Conservation (phyloP, 371 early-diverging fungal species). For the Apophysomyces sp. region DNA sequence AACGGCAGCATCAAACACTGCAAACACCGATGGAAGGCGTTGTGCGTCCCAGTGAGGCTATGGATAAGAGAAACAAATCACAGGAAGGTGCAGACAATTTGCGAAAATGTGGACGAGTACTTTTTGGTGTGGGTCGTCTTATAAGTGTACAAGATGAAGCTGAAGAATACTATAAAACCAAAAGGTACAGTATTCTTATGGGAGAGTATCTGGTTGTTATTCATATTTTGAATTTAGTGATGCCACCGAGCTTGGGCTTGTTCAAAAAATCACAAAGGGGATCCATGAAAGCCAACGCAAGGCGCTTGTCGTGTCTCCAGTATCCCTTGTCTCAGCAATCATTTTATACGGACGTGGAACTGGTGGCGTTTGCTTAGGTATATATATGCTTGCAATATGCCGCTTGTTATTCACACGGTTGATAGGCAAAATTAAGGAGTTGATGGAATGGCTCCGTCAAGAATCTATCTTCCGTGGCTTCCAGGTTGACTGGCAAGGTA, state of each 20-base stretch:
- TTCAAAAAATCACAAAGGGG: slow-evolving; percentile 26
- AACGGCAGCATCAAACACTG: background rate
- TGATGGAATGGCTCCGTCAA: slow-evolving; percentile 40
- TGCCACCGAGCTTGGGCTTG: slow-evolving; percentile 16
- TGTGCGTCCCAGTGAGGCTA: slow-evolving; percentile 43
- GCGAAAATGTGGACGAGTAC: slow-evolving; percentile 35
- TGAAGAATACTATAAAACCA: slow-evolving; percentile 17
- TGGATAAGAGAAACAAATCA: slow-evolving; percentile 35
- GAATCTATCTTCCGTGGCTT: slow-evolving; percentile 28
- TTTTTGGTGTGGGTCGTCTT: slow-evolving; percentile 42
- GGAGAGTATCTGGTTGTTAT: background rate
- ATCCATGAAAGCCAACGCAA: slow-evolving; percentile 40
- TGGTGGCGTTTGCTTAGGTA: slow-evolving; percentile 42
- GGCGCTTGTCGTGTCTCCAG: slow-evolving; percentile 39
- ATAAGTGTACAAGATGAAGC: slow-evolving; percentile 46
- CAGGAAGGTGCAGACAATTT: slow-evolving; percentile 16
- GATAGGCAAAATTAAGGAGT: slow-evolving; percentile 46
- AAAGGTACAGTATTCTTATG: slow-evolving; percentile 9
- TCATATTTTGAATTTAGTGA: background rate
- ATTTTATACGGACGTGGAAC: slow-evolving; percentile 48
- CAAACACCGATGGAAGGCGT: slow-evolving; percentile 10
- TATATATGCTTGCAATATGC: background rate
- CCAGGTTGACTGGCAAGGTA: slow-evolving; percentile 46
- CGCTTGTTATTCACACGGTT: background rate
- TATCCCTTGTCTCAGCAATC: slow-evolving; percentile 36